Percentiles rank a stretch among this genome's conserved stretches.
Evolutionary conservation across 768 basidiomycete genomes (phyloP).

Genomic region (Lactifluus pinguis): DNA sequence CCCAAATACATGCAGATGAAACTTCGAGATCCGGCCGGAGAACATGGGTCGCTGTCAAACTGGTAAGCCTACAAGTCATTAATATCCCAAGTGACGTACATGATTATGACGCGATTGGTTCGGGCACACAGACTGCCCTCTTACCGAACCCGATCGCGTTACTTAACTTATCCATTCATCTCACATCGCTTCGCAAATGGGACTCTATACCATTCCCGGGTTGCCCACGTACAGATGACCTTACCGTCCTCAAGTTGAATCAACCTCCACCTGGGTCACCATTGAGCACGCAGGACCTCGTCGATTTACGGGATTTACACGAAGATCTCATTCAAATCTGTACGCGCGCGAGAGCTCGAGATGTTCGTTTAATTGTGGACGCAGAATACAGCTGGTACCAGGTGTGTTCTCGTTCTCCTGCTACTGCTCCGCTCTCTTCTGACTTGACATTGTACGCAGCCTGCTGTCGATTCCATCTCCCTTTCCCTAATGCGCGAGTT

Average conservation of each 20-base stretch:
- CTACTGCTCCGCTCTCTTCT: not conserved
- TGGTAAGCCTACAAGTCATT: conserved; percentile 38
- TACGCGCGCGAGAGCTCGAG: conserved; percentile 45
- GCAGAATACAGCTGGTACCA: conserved; percentile 66
- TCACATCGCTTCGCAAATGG: conserved; percentile 29
- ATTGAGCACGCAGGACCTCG: conserved; percentile 49
- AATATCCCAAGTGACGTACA: not conserved
- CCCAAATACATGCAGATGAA: conserved; percentile 14
- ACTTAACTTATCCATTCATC: conserved; percentile 50
- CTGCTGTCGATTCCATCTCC: conserved; percentile 77
- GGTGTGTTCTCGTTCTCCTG: conserved; percentile 20
- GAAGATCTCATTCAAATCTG: conserved; percentile 58
- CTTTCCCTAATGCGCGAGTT: conserved; percentile 68
- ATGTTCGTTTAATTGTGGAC: conserved; percentile 69
- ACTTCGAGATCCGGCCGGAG: conserved; percentile 32
- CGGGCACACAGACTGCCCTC: conserved; percentile 48
- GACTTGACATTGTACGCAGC: conserved; percentile 31
- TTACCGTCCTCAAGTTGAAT: conserved; percentile 37
- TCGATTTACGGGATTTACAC: conserved; percentile 51
- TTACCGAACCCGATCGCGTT: conserved; percentile 55
- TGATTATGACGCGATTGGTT: not conserved
- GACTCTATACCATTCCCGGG: conserved; percentile 55
- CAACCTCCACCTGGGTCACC: conserved; percentile 19
- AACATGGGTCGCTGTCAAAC: conserved; percentile 82
- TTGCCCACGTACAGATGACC: conserved; percentile 48